These are phyloP conservation scores for Lophiostoma macrostomum DNA, from an alignment of 495 filamentous ascomycete genomes.

Conservation along the genomic window DNA sequence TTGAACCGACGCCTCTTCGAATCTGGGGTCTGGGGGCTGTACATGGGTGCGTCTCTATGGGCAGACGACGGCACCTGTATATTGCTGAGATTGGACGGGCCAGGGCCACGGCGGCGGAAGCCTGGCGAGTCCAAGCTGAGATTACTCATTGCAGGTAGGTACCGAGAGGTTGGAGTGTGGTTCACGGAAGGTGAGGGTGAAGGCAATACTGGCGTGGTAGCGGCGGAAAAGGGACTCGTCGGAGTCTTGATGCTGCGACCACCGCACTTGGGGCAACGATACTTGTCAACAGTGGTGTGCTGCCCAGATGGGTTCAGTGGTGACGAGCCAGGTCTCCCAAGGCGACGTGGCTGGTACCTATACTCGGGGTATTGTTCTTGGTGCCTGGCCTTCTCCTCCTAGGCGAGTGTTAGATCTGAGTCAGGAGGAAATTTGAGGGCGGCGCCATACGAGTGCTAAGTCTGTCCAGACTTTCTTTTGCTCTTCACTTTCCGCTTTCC, in stretches of 20 bases:
- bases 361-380: conserved; percentile 90
- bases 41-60: conserved; percentile 33
- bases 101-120: conserved; percentile 11
- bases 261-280: conserved; percentile 60
- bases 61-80: conserved; percentile 13
- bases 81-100: conserved; percentile 21
- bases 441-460: conserved; percentile 67
- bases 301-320: conserved; percentile 18
- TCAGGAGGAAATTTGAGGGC: conserved; percentile 7
- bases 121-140: conserved; percentile 38
- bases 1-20: conserved; percentile 50
- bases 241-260: conserved; percentile 61
- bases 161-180: conserved; percentile 36
- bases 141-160: conserved; percentile 46
- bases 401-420: conserved; percentile 22
- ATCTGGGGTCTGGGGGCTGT: conserved; percentile 45
- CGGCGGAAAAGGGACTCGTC: conserved; percentile 33
- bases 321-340: conserved; percentile 44
- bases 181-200: conserved; percentile 32
- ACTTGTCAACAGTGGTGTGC: conserved; percentile 35
- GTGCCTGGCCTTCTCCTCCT: conserved; percentile 91
- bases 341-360: conserved; percentile 85
- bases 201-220: conserved; percentile 49
- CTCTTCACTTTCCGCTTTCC: conserved; percentile 71
- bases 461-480: conserved; percentile 83